Base-by-base conservation (phyloP, 768 basidiomycete species). In the Lepiota venenata region DNA sequence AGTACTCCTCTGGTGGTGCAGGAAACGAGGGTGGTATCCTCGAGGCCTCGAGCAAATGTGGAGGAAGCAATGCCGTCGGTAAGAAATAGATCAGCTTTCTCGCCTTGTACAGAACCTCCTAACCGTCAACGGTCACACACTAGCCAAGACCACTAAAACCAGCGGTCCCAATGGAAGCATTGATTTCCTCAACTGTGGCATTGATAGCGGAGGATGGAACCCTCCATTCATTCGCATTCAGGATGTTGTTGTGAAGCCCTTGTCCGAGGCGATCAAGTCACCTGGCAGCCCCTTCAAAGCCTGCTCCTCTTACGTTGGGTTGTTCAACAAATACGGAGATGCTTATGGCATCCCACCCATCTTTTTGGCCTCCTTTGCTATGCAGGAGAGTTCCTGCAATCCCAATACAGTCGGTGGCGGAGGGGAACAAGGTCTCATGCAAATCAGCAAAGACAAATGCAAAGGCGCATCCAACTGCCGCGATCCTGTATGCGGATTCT, bases 381-480 rank as follows among this genome's bases (percentile, higher is more conserved):
- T 96, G 85, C 92, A 95, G 66, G 94, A 96, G 66, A 77, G 73
- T 52, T 67, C 69, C 37, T 96, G 93, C 75, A 84, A 87, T 59
- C 78, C 84, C 2, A 55, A 69, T 14, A 80, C 79, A 5, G 74
- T 83, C 42, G 92, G 92, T 48, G 86, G 85, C 14, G 88, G 75
- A 18, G 88, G 91, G 41, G 92, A 93, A 67, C 86, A 90, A 63
- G 92, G 91, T 29, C 70, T 93, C 49, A 93, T 93, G 91, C 91
- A 94, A 67, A 75, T 94, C 58, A 88, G 88, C 15, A 63, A 68
- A 38, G 88, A 90, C 58, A 94, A 93, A 68, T 94, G 91, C 61
- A 76, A 63, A 42, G 79, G 71, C 52, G 83, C 84, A 1, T 77
- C 80, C 12, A 69, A 79, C 58, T 82, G 80, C 66, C 64, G 61